Evolutionary conservation across 805 yeast species (phyloP), one percentile per base, ranked within the genome.

Genomic region (Hanseniaspora guilliermondii): DNA sequence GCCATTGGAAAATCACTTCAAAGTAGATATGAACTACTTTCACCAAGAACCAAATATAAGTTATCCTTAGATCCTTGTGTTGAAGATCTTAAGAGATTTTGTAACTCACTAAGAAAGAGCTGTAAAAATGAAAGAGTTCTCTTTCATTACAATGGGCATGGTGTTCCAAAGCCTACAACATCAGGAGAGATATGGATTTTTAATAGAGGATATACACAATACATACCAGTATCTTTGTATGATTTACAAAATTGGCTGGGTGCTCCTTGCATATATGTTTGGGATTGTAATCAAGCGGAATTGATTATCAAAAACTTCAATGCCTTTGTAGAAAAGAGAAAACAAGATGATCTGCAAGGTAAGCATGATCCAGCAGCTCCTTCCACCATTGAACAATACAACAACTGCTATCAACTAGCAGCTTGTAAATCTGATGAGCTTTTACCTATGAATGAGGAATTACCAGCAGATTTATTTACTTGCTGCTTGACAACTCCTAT

Each of bases 101-200:
- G 97, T 66, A 84, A 87, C 60, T 85, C 94, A 0, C 70, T 93
- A 57, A 74, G 98, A 60, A 75, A 97, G 55, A 84, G 85, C 56
- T 95, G 97, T 2, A 87, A 89, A 63, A 97, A 91, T 58, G 97
- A 91, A 65, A 75, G 98, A 57, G 85, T 91, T 9, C 67, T 93
- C 53, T 91, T 93, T 66, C 97, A 93, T 66, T 93, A 93, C 66
- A 93, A 93, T 62, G 98, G 98, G 6, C 98, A 93, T 65, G 98
- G 98, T 24, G 98, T 93, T 1, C 98, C 98, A 0, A 87, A 87
- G 62, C 97, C 98, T 0, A 93, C 98, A 0, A 81, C 87, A 36
- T 80, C 89, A 46, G 98, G 98, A 24, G 98, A 93, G 64, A 87
- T 93, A 27, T 93, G 98, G 98, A 97, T 93, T 11, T 93, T 93